phyloP scores from a whole-genome alignment of 2,329 filamentous ascomycete species.

The Colletotrichum tanaceti region DNA sequence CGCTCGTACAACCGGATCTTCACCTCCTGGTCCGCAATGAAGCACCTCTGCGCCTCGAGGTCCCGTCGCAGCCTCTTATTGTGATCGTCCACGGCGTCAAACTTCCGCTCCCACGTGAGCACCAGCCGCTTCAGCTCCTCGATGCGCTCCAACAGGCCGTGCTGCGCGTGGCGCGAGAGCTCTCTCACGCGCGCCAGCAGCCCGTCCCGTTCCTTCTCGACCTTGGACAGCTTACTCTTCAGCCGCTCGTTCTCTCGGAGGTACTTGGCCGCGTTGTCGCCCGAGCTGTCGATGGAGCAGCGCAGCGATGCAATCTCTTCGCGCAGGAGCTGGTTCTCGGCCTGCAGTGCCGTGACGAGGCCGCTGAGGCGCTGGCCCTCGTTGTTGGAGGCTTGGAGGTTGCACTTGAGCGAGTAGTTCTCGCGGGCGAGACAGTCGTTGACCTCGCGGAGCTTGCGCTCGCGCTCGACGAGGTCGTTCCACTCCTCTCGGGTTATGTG shows the following conservation, averaged over 20 bases:
- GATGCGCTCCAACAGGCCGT: conserved; percentile 47
- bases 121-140: conserved; percentile 50
- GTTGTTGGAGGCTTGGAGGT: conserved; percentile 50
- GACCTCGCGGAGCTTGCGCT: conserved; percentile 50
- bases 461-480: conserved; percentile 52
- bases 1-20: conserved; percentile 43
- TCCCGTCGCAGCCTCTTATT: conserved; percentile 37
- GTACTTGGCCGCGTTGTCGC: conserved; percentile 48
- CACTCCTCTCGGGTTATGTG: conserved; percentile 53
- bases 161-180: conserved; percentile 49
- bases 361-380: conserved; percentile 51
- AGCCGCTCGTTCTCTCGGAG: conserved; percentile 50
- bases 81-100: conserved; percentile 41
- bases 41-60: conserved; percentile 29
- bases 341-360: conserved; percentile 52
- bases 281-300: conserved; percentile 50
- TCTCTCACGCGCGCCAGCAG: conserved; percentile 50
- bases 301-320: conserved; percentile 56
- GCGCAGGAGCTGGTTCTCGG: conserved; percentile 51
- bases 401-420: conserved; percentile 50
- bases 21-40: conserved; percentile 38
- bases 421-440: conserved; percentile 50
- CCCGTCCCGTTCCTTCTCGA: conserved; percentile 53
- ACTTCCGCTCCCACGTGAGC: conserved; percentile 49
- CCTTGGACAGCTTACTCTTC: conserved; percentile 49